Base-by-base conservation (phyloP, 192 early-diverging fungal genomes). In the Coemansia sp. region DNA sequence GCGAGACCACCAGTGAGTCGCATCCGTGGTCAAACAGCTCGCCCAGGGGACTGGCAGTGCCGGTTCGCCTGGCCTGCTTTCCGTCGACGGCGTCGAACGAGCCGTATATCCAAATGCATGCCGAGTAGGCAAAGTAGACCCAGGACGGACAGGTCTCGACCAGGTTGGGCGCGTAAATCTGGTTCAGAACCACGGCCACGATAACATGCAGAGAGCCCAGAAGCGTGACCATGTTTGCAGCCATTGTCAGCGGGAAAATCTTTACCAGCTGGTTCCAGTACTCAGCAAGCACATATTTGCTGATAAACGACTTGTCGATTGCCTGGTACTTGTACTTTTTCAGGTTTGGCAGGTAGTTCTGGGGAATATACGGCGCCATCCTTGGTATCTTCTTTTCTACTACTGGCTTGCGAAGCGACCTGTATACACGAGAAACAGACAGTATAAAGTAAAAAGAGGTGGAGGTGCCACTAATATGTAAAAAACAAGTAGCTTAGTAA, bases 21-120 rank as follows among this genome's bases (percentile, higher is more conserved):
- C 86, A 93, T 69, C 93, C 90, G 58, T 97, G 95, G 78, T 97
- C 95, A 82, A 97, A 97, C 49, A 97, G 76, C 83, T 97, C 95
- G 24, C 95, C 95, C 58, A 97, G 67, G 20, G 95, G 95, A 20
- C 92, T 90, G 0, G 87, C 87, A 7, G 91, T 84, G 49, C 90
- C 90, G 20, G 94, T 95, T 50, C 92, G 82, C 50, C 95, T 83
- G 20, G 95, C 95, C 72, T 97, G 95, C 75, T 95, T 95, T 22
- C 95, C 95, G 65, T 97, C 95, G 72, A 97, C 91, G 27, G 92
- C 92, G 69, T 97, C 95, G 55, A 95, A 83, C 23, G 89, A 90
- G 67, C 90, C 91, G 72, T 97, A 97, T 16, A 90, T 77, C 72
- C 90, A 97, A 16, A 97, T 71, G 24, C 93, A 92, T 36, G 88